Percentiles rank a stretch among this genome's conserved stretches.
These are phyloP conservation scores for Candida alai DNA, from an alignment of 805 yeast genomes.

Conservation along the genomic window DNA sequence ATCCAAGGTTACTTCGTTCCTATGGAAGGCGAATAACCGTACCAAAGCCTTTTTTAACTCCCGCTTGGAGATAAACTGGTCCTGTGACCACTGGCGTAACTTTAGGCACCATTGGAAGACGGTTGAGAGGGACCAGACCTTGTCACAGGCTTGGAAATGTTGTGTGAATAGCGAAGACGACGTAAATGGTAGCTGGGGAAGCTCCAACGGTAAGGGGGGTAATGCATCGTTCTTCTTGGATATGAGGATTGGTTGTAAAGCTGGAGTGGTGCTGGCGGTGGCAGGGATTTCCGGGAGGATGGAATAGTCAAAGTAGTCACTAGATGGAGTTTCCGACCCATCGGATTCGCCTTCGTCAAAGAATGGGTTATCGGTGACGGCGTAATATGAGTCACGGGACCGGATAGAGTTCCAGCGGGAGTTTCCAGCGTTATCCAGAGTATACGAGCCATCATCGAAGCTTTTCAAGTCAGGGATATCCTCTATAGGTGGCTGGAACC, in stretches of 20 bases:
- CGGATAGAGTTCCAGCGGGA: conserved; percentile 11
- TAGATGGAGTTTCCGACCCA: conserved; percentile 17
- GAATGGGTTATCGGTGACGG: conserved; percentile 10
- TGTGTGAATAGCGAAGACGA: conserved; percentile 41
- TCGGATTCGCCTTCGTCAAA: conserved; percentile 8
- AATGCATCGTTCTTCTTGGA: conserved; percentile 22
- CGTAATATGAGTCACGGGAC: conserved; percentile 7
- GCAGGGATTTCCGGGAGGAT: conserved; percentile 32
- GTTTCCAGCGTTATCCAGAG: too few species aligned
- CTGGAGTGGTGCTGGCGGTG: conserved; percentile 1
- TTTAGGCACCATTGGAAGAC: conserved; percentile 55
- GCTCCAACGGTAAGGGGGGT: conserved; percentile 43
- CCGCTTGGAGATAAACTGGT: conserved; percentile 42
- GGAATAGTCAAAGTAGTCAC: conserved; percentile 30
- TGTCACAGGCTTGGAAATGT: conserved; percentile 47
- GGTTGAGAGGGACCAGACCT: conserved; percentile 44
- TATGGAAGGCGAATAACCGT: conserved; percentile 46
- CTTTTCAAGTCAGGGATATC: too few species aligned
- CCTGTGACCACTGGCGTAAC: conserved; percentile 51
- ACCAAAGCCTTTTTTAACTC: conserved; percentile 55
- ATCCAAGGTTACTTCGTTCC: conserved; percentile 47
- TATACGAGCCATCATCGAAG: too few species aligned
- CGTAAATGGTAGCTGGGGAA: conserved; percentile 57
- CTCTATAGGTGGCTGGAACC: too few species aligned
- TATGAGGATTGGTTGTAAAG: conserved; percentile 15